Percentiles rank a stretch among this genome's conserved stretches.
Conservation (phyloP, 768 basidiomycete genomes). For the Auricularia sp. region DNA sequence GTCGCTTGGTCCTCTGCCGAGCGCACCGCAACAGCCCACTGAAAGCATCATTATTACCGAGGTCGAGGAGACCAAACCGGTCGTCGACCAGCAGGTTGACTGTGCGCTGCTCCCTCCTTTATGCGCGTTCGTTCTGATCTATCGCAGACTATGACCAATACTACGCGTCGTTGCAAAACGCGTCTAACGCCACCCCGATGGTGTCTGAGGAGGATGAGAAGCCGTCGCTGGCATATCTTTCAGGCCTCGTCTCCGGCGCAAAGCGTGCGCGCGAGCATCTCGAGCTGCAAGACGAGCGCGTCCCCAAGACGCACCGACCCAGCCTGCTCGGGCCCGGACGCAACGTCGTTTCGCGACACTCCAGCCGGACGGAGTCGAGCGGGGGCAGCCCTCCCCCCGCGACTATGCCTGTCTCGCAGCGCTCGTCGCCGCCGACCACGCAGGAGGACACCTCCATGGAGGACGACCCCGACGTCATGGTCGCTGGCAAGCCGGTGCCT, state of each 20-base stretch:
- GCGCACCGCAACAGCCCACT: conserved; percentile 34
- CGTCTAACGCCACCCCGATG: conserved; percentile 48
- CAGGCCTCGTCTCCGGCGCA: conserved; percentile 5
- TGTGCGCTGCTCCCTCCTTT: conserved; percentile 35
- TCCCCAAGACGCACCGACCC: not conserved
- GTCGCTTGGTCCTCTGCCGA: conserved; percentile 1
- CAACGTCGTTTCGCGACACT: not conserved
- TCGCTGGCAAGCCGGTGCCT: conserved; percentile 48
- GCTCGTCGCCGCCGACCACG: not conserved
- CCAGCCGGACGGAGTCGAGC: not conserved
- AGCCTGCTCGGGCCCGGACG: not conserved
- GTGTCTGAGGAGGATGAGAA: conserved; percentile 62
- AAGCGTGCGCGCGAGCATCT: conserved; percentile 28
- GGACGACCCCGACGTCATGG: not conserved
- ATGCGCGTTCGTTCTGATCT: not conserved
- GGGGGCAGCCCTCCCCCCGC: not conserved
- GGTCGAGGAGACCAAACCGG: conserved; percentile 36
- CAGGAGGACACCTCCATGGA: not conserved
- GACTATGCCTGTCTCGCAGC: not conserved
- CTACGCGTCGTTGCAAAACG: conserved; percentile 61
- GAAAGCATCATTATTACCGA: conserved; percentile 29
- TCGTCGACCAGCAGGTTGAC: conserved; percentile 48
- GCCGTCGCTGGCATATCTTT: conserved; percentile 22
- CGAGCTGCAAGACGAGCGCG: conserved; percentile 58
- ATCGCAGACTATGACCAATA: conserved; percentile 67